phyloP scores from a whole-genome alignment of 2,329 filamentous ascomycete genomes.

The Neofusicoccum sp. region DNA sequence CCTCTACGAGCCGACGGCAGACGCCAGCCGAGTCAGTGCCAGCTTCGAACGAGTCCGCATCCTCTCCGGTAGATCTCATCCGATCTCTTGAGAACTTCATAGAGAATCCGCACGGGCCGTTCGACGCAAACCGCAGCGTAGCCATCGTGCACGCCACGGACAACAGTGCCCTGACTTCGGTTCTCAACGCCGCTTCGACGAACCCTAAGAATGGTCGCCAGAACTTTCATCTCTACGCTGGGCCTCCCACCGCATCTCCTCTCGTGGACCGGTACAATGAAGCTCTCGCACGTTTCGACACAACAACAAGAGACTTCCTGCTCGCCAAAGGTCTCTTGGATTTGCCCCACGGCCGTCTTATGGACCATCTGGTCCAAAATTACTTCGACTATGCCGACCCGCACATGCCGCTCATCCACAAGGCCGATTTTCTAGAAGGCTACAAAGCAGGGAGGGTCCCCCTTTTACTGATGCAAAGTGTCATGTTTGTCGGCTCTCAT shows the following conservation, averaged over 20 bases:
- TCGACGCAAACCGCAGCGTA: background rate
- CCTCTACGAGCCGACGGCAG: background rate
- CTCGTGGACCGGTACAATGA: background rate
- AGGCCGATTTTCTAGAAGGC: background rate
- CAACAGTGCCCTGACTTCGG: constrained; percentile 10
- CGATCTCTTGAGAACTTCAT: constrained; percentile 11
- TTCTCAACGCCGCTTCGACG: background rate
- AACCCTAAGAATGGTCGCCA: background rate
- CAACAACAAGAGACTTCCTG: background rate
- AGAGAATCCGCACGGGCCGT: background rate
- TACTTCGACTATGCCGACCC: constrained; percentile 8
- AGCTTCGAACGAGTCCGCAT: background rate
- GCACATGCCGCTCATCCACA: constrained; percentile 7
- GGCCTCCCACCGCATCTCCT: background rate
- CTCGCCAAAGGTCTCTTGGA: constrained; percentile 7
- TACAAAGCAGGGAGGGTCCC: background rate
- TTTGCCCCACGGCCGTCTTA: background rate
- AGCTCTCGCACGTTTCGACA: background rate
- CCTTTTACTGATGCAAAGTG: background rate
- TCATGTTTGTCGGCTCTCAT: constrained; percentile 2
- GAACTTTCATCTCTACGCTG: constrained; percentile 8
- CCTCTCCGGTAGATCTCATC: constrained; percentile 4
- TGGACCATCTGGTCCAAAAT: background rate
- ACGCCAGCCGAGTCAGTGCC: background rate
- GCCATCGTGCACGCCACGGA: constrained; percentile 11